phyloP scores from a whole-genome alignment of 202 grass and related monocot genomes.

The Sporobolus alterniflorus region DNA sequence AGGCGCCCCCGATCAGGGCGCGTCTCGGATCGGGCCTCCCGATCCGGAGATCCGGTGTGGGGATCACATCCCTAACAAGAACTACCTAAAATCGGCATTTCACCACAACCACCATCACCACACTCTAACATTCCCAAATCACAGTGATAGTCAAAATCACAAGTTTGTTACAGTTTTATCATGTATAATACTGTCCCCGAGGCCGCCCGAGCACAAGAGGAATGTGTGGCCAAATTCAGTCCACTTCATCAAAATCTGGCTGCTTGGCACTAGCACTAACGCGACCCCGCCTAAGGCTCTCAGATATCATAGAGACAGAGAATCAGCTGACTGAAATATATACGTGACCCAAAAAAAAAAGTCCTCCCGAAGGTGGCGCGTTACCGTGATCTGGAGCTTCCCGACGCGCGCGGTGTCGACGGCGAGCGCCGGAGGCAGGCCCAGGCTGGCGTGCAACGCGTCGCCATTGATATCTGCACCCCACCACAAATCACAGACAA shows the following conservation, averaged over 20 bases:
- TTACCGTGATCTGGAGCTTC: slow-evolving; percentile 99
- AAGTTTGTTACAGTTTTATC: not conserved
- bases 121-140: not conserved
- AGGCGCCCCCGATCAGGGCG: too few relatives aligned
- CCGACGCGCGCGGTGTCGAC: slow-evolving; percentile 82
- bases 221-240: not conserved
- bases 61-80: too few relatives aligned
- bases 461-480: slow-evolving; percentile 95
- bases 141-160: not conserved
- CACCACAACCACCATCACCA: not conserved
- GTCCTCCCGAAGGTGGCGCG: not conserved
- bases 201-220: not conserved
- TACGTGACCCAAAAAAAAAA: not conserved
- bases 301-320: not conserved
- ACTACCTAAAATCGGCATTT: not conserved
- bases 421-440: slow-evolving; percentile 76
- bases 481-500: slow-evolving; percentile 16
- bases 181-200: not conserved
- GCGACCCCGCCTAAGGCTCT: not conserved
- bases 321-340: not conserved
- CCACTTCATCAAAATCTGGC: not conserved
- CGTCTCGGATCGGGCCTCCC: too few relatives aligned
- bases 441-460: slow-evolving; percentile 88
- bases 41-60: too few relatives aligned
- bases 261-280: not conserved